Conservation (phyloP, 2,329 filamentous ascomycete genomes). For the Aureobasidium lini region DNA sequence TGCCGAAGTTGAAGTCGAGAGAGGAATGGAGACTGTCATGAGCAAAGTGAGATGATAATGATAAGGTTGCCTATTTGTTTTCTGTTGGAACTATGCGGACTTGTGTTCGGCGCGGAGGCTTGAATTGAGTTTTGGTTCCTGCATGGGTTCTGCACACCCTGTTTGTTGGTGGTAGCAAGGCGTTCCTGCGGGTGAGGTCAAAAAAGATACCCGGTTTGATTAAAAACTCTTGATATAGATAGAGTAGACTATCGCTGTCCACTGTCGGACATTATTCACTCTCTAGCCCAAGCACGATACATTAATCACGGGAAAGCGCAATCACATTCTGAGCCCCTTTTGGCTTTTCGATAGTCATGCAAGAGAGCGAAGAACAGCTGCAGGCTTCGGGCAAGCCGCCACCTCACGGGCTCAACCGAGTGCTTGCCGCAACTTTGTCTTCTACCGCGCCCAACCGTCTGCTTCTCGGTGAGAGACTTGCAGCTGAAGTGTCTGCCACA, state of each 20-base stretch:
- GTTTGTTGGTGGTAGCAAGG: slow-evolving; percentile 4
- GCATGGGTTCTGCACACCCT: slow-evolving; percentile 7
- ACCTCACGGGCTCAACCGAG: slow-evolving; percentile 6
- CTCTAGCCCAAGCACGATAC: not conserved
- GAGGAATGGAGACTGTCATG: slow-evolving; percentile 90
- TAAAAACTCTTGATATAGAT: not conserved
- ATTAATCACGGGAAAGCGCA: not conserved
- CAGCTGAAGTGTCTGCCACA: slow-evolving; percentile 1
- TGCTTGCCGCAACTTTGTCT: slow-evolving; percentile 8
- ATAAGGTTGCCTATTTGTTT: not conserved
- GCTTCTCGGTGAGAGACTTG: not conserved
- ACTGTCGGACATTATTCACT: not conserved
- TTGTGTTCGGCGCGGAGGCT: not conserved
- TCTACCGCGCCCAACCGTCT: slow-evolving; percentile 1
- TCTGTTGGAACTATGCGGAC: not conserved
- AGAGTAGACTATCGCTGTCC: not conserved
- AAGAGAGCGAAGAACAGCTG: not conserved
- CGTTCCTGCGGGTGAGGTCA: not conserved
- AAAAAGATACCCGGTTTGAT: slow-evolving; percentile 11
- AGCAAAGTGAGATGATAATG: slow-evolving; percentile 65
- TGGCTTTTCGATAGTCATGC: not conserved
- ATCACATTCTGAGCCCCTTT: slow-evolving; percentile 1
- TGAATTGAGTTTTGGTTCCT: slow-evolving; percentile 11
- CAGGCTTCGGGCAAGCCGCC: not conserved
- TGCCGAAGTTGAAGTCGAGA: slow-evolving; percentile 73